These are phyloP conservation scores for Cephalotrichum gorgonifer DNA, from an alignment of 2,329 filamentous ascomycete species.

Conservation along the genomic window DNA sequence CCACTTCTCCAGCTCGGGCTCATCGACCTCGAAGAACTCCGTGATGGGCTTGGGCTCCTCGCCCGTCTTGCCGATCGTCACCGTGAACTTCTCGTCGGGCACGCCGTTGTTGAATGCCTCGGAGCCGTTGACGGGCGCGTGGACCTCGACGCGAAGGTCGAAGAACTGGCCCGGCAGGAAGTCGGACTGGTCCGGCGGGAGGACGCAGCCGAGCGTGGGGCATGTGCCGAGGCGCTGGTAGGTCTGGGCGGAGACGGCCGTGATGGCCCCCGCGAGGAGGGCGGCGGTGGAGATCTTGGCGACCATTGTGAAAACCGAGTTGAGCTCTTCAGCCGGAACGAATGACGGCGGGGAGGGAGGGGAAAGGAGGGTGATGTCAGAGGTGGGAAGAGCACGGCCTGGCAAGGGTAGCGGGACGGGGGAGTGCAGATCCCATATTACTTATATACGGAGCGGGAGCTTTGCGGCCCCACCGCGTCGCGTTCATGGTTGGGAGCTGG, in stretches of 20 bases:
- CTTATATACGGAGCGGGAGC: too few relatives aligned
- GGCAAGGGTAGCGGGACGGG: too few relatives aligned
- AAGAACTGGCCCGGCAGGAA: conserved; percentile 79
- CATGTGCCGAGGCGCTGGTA: conserved; percentile 51
- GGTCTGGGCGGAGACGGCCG: conserved; percentile 41
- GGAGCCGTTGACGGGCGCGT: conserved; percentile 71
- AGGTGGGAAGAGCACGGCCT: too few relatives aligned
- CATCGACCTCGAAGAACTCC: conserved; percentile 57
- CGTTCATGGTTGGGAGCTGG: too few relatives aligned
- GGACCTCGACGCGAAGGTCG: conserved; percentile 73
- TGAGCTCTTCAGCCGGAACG: too few relatives aligned
- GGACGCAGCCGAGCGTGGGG: conserved; percentile 46
- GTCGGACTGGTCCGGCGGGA: conserved; percentile 58
- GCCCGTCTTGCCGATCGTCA: conserved; percentile 60
- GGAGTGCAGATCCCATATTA: too few relatives aligned
- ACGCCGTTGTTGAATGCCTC: conserved; percentile 60
- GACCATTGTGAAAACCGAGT: conserved; percentile 18
- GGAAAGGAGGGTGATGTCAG: too few relatives aligned
- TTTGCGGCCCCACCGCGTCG: too few relatives aligned
- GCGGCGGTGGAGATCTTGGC: conserved; percentile 24
- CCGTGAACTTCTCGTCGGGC: conserved; percentile 65
- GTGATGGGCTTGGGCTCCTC: conserved; percentile 41
- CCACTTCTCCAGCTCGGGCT: conserved; percentile 71
- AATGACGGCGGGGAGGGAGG: too few relatives aligned
- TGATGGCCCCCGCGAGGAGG: conserved; percentile 16